These are phyloP conservation scores for Lippia alba DNA, from an alignment of 305 asterid species.

Conservation along the genomic window DNA sequence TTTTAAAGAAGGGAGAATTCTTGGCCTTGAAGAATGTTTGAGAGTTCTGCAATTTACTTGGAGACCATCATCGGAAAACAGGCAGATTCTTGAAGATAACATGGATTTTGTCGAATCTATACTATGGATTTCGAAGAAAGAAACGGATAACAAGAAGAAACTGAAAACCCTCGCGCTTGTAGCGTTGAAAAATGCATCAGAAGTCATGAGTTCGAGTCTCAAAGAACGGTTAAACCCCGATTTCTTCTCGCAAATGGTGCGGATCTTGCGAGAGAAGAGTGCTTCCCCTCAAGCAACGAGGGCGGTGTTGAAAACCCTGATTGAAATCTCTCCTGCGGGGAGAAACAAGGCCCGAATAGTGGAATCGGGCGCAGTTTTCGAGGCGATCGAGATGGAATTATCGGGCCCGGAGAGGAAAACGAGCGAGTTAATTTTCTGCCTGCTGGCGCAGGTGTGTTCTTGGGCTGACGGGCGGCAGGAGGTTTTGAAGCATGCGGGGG, in stretches of 20 bases:
- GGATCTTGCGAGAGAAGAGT: slow-evolving; percentile 32
- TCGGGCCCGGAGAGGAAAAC: slow-evolving; percentile 41
- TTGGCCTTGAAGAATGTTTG: slow-evolving; percentile 60
- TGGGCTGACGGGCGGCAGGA: slow-evolving; percentile 82
- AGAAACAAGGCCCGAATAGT: slow-evolving; percentile 51
- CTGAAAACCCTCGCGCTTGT: slow-evolving; percentile 51
- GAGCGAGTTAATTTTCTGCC: slow-evolving; percentile 45
- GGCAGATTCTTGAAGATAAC: slow-evolving; percentile 49
- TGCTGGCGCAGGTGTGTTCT: slow-evolving; percentile 54
- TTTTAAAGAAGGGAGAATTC: slow-evolving; percentile 37
- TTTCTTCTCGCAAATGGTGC: slow-evolving; percentile 48
- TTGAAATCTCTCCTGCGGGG: slow-evolving; percentile 47
- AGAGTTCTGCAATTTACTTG: slow-evolving; percentile 58
- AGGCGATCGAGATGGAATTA: slow-evolving; percentile 45
- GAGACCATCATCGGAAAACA: slow-evolving; percentile 49
- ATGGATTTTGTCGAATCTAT: slow-evolving; percentile 50
- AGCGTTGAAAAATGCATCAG: slow-evolving; percentile 42
- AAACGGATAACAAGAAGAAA: background rate
- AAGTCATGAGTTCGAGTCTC: slow-evolving; percentile 36
- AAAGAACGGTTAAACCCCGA: slow-evolving; percentile 46
- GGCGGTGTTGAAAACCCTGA: slow-evolving; percentile 51
- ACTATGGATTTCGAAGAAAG: slow-evolving; percentile 45
- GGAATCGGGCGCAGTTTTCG: slow-evolving; percentile 58
- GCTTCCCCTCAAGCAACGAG: slow-evolving; percentile 41
- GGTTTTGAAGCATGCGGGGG: slow-evolving; percentile 63